Percentiles rank a stretch among this genome's conserved stretches.
phyloP scores from a whole-genome alignment of 225 moss, liverwort and hornwort genomes.

The Polytrichum formosum region DNA sequence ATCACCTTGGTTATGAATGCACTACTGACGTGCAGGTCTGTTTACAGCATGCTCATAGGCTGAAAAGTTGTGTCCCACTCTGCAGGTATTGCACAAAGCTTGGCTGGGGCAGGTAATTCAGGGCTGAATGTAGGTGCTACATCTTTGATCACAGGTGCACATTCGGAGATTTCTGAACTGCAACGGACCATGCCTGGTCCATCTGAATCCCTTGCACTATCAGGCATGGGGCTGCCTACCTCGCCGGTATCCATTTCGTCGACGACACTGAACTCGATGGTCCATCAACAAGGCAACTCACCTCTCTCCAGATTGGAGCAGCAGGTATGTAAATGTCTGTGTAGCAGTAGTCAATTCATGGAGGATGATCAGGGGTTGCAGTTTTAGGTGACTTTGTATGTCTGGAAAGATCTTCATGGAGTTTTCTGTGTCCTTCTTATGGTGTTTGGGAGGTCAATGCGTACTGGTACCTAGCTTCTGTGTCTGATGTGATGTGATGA shows the following conservation, averaged over 20 bases:
- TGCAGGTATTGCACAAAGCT: constrained; percentile 35
- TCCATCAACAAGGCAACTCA: constrained; percentile 43
- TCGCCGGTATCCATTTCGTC: constrained; percentile 60
- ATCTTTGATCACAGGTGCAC: constrained; percentile 35
- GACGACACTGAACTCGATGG: constrained; percentile 50
- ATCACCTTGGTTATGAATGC: too few relatives aligned
- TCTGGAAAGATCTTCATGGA: too few relatives aligned
- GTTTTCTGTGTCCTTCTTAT: too few relatives aligned
- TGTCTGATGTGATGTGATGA: too few relatives aligned
- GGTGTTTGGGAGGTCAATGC: too few relatives aligned
- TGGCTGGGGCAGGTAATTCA: constrained; percentile 25
- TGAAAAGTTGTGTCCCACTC: neutral
- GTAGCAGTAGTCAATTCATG: too few relatives aligned
- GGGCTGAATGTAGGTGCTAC: constrained; percentile 30
- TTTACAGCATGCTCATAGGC: constrained; percentile 1
- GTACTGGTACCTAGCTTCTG: too few relatives aligned
- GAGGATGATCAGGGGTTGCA: too few relatives aligned
- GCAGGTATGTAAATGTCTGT: constrained; percentile 28
- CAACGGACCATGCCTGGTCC: constrained; percentile 33
- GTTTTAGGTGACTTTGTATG: too few relatives aligned
- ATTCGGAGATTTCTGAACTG: constrained; percentile 43
- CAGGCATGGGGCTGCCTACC: constrained; percentile 54
- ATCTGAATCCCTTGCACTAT: constrained; percentile 44
- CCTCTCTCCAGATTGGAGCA: constrained; percentile 51
- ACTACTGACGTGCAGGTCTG: neutral